Conservation (phyloP, 768 basidiomycete genomes). For the Macrocybe gigantea region DNA sequence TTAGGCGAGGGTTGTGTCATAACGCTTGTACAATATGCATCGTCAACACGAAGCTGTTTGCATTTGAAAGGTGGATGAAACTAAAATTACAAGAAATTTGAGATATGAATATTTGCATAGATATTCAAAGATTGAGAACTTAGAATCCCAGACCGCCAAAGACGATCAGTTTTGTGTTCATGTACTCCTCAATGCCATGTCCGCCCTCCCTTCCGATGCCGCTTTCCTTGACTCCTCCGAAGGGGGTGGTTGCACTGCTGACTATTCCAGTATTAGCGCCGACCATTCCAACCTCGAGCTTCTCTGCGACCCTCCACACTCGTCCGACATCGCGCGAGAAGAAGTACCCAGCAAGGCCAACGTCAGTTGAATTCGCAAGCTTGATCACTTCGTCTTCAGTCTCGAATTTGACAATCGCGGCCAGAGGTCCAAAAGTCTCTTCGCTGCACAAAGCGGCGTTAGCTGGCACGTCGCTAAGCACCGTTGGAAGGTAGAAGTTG, state of each 20-base stretch:
- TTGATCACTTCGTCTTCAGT: constrained; percentile 90
- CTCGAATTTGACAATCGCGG: constrained; percentile 83
- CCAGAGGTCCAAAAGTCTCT: constrained; percentile 95
- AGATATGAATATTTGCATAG: too few species aligned
- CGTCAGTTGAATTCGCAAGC: constrained; percentile 76
- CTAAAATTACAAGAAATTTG: too few species aligned
- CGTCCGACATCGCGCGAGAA: constrained; percentile 81
- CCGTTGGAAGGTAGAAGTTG: constrained; percentile 81
- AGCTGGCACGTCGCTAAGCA: constrained; percentile 77
- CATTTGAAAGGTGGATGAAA: too few species aligned
- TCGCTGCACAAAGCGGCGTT: constrained; percentile 65
- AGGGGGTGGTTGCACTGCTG: constrained; percentile 76
- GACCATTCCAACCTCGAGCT: constrained; percentile 89
- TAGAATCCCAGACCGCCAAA: constrained; percentile 59
- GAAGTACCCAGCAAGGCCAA: constrained; percentile 94
- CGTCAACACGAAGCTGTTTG: too few species aligned
- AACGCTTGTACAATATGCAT: too few species aligned
- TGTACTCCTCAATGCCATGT: constrained; percentile 87
- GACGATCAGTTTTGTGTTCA: constrained; percentile 75
- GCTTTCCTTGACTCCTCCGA: constrained; percentile 90
- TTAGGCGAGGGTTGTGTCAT: constrained; percentile 13
- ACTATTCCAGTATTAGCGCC: constrained; percentile 78
- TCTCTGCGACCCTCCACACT: constrained; percentile 93
- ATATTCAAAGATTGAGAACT: not conserved
- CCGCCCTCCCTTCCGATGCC: constrained; percentile 80